phyloP scores from a whole-genome alignment of 139 green algal genomes.

The Gonium pectorale region DNA sequence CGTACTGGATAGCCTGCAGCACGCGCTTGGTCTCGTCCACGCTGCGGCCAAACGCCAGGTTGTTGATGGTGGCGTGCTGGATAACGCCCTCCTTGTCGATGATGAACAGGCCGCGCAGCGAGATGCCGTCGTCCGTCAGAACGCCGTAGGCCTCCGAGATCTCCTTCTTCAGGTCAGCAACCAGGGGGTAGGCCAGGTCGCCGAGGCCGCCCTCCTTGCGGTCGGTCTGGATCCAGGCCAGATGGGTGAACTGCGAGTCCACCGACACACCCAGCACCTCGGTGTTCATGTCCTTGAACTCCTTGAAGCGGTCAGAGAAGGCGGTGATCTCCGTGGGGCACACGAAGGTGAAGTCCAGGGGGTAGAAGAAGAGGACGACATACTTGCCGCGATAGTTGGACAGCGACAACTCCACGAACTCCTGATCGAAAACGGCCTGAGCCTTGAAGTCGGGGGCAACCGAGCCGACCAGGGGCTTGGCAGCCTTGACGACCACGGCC shows the following conservation, averaged over 20 bases:
- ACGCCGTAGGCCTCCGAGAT: conserved; percentile 91
- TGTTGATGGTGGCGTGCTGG: conserved; percentile 97
- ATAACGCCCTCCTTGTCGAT: conserved; percentile 95
- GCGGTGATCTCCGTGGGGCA: conserved; percentile 98
- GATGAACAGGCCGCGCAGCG: conserved; percentile 92
- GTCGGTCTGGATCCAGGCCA: conserved; percentile 98
- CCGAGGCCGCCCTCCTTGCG: conserved; percentile 92
- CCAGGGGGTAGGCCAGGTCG: conserved; percentile 96
- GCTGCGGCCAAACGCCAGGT: conserved; percentile 92
- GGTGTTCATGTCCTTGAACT: conserved; percentile 92
- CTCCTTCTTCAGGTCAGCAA: conserved; percentile 96
- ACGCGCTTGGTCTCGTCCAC: conserved; percentile 97
- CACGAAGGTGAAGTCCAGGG: conserved; percentile 91
- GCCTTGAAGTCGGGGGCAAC: conserved; percentile 93
- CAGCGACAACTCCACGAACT: conserved; percentile 94
- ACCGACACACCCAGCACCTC: conserved; percentile 92
- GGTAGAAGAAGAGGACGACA: conserved; percentile 99
- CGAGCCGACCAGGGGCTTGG: conserved; percentile 81
- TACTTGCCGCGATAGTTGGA: conserved; percentile 96
- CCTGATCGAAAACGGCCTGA: conserved; percentile 77
- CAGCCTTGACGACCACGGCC: neutral
- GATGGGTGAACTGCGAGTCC: conserved; percentile 97
- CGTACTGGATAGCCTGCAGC: conserved; percentile 93
- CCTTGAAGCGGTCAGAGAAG: conserved; percentile 93
- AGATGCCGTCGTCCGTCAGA: conserved; percentile 85